Base-by-base conservation (phyloP, 129 eudicot genomes). In the Chrysanthemum lavandulifolium region DNA sequence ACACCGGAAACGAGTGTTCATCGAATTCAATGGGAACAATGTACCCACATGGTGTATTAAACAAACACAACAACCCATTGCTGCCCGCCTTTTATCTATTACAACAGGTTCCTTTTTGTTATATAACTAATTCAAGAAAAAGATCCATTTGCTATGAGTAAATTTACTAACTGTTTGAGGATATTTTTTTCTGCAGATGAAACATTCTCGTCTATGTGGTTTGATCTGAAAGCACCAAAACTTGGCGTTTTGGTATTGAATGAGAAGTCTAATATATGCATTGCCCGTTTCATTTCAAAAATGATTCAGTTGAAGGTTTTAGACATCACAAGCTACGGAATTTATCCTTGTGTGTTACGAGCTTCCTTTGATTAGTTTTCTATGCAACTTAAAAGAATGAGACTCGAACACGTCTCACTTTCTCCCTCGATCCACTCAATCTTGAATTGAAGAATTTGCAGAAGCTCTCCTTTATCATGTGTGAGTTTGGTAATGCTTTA, bases 401-500 rank as follows among this genome's bases (percentile, higher is more conserved):
- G 85, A 64, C 61, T 79, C 6, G 86, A 80, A 61, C 81, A 81
- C 61, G 56, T 84, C 70, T 77, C 80, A 0, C 33, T 87, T 27
- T 51, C 85, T 23, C 79, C 80, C 52, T 78, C 80, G 5, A 21
- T 47, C 48, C 57, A 72, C 43, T 63, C 82, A 59, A 45, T 75
- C 27, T 58, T 8, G 40, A 73, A 31, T 10, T 84, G 68, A 48
- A 69, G 31, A 84, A 72, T 43, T 64, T 87, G 75, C 61, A 36
- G 45, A 87, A 87, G 69, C 72, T 87, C 62, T 84, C 92, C 10
- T 55, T 87, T 31, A 61, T 72, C 53, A 71, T 82, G 83, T 87
- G 89, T 9, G 83, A 84, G 76, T 74, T 82, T 0, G 71, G 79
- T 7, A 49, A 77, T 55, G 82, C 87, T 10, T 79, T 82, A 10